phyloP scores from a whole-genome alignment of 257 asterid species.

The Solanum sitiens region DNA sequence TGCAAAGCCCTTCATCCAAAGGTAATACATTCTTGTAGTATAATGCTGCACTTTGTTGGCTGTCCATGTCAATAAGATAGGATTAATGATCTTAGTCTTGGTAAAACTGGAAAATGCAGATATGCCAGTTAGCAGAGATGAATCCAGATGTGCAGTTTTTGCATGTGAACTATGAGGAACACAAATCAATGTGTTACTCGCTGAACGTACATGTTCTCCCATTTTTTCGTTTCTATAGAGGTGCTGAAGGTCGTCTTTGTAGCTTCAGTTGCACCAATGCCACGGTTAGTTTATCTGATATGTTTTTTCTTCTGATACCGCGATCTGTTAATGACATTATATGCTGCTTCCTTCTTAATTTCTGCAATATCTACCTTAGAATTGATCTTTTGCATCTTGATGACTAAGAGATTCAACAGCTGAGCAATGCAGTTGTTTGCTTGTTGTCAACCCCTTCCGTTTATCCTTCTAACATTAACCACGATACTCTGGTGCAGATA shows the following conservation, averaged over 20 bases:
- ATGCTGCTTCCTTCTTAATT: neutral
- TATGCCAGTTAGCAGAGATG: conserved; percentile 33
- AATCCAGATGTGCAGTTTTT: conserved; percentile 31
- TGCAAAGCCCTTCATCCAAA: conserved; percentile 44
- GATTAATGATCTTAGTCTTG: neutral
- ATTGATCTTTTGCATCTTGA: neutral
- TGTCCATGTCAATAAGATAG: neutral
- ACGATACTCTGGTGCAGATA: neutral
- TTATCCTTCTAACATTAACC: neutral
- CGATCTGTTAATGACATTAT: neutral
- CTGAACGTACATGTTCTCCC: conserved; percentile 33
- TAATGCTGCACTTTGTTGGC: neutral
- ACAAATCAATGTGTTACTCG: conserved; percentile 28
- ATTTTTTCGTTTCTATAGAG: conserved; percentile 36
- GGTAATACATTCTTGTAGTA: conserved; percentile 8
- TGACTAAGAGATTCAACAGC: neutral
- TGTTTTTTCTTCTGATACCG: neutral
- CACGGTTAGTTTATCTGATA: conserved; percentile 15
- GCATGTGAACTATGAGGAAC: conserved; percentile 35
- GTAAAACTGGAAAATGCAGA: conserved; percentile 7
- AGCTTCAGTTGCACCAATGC: conserved; percentile 42
- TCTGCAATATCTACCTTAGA: neutral
- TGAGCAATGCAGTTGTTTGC: neutral
- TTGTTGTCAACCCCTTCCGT: neutral
- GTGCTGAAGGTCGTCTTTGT: conserved; percentile 32